These are phyloP conservation scores for Ceratocystis ficicola DNA, from an alignment of 2,329 filamentous ascomycete species.

Conservation along the genomic window DNA sequence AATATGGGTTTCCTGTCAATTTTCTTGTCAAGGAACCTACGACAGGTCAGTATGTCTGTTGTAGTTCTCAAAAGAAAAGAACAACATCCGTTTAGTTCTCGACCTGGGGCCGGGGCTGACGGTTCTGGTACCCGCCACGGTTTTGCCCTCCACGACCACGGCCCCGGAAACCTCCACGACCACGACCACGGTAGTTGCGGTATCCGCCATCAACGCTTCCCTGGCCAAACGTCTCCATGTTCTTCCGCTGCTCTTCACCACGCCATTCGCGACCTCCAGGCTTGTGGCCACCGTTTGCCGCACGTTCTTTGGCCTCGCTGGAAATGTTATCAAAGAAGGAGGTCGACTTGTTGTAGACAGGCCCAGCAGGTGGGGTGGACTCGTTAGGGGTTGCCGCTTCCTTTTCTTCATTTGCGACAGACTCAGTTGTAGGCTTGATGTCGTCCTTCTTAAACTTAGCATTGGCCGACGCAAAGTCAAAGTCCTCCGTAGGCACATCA, in stretches of 20 bases:
- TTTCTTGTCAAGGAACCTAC: neutral
- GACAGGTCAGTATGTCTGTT: neutral
- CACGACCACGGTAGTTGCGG: constrained; percentile 66
- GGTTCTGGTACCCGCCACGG: constrained; percentile 26
- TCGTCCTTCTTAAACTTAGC: constrained; percentile 38
- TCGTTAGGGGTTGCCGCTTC: constrained; percentile 47
- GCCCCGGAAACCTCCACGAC: constrained; percentile 49
- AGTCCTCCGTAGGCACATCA: constrained; percentile 81
- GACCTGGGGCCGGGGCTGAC: constrained; percentile 11
- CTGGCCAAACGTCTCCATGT: constrained; percentile 95
- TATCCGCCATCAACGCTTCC: constrained; percentile 79
- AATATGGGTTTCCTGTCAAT: neutral
- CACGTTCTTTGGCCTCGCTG: constrained; percentile 79
- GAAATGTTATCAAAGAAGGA: constrained; percentile 99
- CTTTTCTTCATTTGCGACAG: constrained; percentile 39
- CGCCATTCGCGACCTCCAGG: constrained; percentile 79
- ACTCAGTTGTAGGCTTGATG: constrained; percentile 7
- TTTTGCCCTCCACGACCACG: constrained; percentile 35
- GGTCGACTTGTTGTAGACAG: constrained; percentile 71
- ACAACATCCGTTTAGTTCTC: neutral
- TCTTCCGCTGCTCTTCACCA: constrained; percentile 83
- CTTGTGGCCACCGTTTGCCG: constrained; percentile 55
- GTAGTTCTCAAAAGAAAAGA: constrained; percentile 9
- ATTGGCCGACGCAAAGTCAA: constrained; percentile 62
- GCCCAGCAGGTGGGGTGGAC: constrained; percentile 30